Conservation (phyloP, 2,329 filamentous ascomycete species). For the Didymellaceae sp. region DNA sequence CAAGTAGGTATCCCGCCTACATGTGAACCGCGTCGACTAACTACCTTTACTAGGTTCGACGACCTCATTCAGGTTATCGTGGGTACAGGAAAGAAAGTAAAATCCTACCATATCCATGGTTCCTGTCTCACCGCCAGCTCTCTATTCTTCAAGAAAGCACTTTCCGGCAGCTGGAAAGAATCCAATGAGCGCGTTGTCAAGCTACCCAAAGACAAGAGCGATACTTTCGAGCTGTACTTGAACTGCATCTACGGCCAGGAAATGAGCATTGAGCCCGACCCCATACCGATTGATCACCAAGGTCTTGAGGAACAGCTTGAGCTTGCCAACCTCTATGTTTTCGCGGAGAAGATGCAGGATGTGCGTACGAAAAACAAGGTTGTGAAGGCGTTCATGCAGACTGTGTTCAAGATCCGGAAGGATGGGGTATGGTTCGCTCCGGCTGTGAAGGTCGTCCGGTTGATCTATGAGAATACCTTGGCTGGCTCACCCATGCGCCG, state of each 20-base stretch:
- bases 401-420: not conserved
- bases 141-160: conserved; percentile 1
- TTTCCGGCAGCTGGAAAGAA: conserved; percentile 15
- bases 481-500: not conserved
- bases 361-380: not conserved
- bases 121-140: not conserved
- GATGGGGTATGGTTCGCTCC: not conserved
- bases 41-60: not conserved
- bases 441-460: not conserved
- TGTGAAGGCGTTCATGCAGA: not conserved
- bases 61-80: not conserved
- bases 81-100: not conserved
- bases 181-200: conserved; percentile 1
- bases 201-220: conserved; percentile 5
- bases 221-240: conserved; percentile 6
- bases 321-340: conserved; percentile 10
- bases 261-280: not conserved
- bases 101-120: not conserved
- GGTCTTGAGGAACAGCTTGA: not conserved
- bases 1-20: not conserved
- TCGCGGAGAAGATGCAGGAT: conserved; percentile 25
- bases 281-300: not conserved
- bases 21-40: not conserved
- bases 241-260: conserved; percentile 5
- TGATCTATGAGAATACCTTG: not conserved